Conservation (phyloP, 148 eudicot genomes). For the Gaultheria prostrata region DNA sequence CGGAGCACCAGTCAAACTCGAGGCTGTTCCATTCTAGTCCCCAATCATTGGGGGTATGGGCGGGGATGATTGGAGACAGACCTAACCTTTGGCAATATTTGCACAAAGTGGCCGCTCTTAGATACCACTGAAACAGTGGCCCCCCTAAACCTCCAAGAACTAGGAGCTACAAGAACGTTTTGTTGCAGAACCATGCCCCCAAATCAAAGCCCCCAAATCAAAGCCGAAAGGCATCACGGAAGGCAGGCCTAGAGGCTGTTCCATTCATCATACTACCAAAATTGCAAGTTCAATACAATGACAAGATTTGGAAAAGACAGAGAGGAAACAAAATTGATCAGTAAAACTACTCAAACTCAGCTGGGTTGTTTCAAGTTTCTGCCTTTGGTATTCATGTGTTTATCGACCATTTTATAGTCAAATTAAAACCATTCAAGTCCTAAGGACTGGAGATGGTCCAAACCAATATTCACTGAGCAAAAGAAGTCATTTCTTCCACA, state of each 20-base stretch:
- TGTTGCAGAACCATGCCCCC: too few relatives aligned
- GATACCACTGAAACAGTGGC: too few relatives aligned
- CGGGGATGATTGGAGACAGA: too few relatives aligned
- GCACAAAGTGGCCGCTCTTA: too few relatives aligned
- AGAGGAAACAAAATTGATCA: background rate
- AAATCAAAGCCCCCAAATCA: too few relatives aligned
- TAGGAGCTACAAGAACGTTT: too few relatives aligned
- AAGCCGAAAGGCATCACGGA: too few relatives aligned
- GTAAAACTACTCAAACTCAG: background rate
- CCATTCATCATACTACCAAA: background rate
- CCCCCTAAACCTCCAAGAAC: too few relatives aligned
- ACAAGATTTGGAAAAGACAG: background rate
- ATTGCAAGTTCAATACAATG: background rate
- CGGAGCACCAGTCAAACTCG: background rate
- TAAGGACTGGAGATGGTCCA: background rate
- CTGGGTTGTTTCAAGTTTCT: background rate
- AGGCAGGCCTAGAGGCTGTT: too few relatives aligned
- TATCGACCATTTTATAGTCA: background rate
- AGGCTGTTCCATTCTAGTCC: background rate
- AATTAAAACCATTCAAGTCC: background rate
- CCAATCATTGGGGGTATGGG: too few relatives aligned
- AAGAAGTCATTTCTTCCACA: background rate
- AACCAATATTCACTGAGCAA: background rate
- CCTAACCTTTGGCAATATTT: too few relatives aligned
- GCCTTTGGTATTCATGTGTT: background rate